Base-by-base conservation (phyloP, 306 rosid species). In the Cyclanthera cordifolia region DNA sequence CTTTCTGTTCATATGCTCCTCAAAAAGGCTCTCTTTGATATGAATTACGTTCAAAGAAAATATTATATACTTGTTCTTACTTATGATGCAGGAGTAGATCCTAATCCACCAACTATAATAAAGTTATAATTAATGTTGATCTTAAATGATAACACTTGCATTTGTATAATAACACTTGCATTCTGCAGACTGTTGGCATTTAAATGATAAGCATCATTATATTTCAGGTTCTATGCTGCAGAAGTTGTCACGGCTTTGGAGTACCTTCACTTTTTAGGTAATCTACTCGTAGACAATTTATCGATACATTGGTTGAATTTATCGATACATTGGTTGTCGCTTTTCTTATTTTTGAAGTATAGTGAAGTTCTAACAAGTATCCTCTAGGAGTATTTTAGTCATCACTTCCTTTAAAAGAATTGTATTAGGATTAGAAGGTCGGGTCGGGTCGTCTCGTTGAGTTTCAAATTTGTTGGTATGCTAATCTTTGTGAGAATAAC, bases 211-310 rank as follows among this genome's bases (percentile, higher is more conserved):
- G 51, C 53, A 73, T 9, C 65, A 49, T 64, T 68, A 19, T 24
- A 16, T 78, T 39, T 52, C 92, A 93, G 98, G 81, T 89, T 93
- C 82, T 93, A 84, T 87, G 90, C 85, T 4, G 98, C 95, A 64
- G 96, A 93, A 82, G 94, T 93, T 51, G 84, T 93, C 72, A 83
- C 87, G 76, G 89, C 85, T 73, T 87, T 93, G 85, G 96, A 93
- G 77, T 93, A 93, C 72, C 96, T 93, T 71, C 98, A 93, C 76
- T 93, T 95, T 85, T 78, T 93, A 85, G 98, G 98, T 92, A 89
- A 5, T 58, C 46, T 57, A 53, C 66, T 67, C 17, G 1, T 41
- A 5, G 56, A 50, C 14, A 27, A 34, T 52, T 45, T 53, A 49
- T 52, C 49, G 0, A 21, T 0, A 17, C 9, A 47, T 50, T 32